Evolutionary conservation across 164 flowering plant species (phyloP).

Genomic region (Magnolia kwangsiensis): DNA sequence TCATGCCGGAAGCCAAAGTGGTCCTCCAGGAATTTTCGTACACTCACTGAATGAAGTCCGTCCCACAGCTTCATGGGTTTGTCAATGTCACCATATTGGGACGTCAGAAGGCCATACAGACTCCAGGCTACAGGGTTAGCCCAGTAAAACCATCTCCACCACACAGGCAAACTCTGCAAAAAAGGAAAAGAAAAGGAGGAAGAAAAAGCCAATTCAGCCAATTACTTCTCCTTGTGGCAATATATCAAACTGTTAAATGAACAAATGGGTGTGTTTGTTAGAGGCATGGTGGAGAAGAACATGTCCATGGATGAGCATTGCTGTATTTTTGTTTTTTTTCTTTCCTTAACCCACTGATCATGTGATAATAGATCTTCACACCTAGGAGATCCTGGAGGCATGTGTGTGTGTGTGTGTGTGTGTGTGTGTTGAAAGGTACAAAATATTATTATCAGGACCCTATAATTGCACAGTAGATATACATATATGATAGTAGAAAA

Average conservation of each 20-base stretch:
- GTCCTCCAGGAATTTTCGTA: constrained; percentile 36
- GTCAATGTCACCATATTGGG: constrained; percentile 69
- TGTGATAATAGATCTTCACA: no score
- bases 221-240: not conserved
- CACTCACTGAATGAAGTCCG: constrained; percentile 36
- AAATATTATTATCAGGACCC: no score
- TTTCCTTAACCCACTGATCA: no score
- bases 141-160: constrained; percentile 99
- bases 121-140: constrained; percentile 88
- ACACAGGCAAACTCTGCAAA: constrained; percentile 76
- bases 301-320: no score
- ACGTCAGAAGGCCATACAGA: constrained; percentile 77
- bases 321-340: no score
- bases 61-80: constrained; percentile 52
- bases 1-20: constrained; percentile 73
- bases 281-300: no score
- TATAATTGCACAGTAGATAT: no score
- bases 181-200: constrained; percentile 4
- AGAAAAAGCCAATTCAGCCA: constrained; percentile 1
- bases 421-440: no score
- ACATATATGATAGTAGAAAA: no score
- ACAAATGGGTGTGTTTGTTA: no score
- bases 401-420: no score
- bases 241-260: not conserved
- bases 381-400: no score